Percentiles rank a stretch among this genome's conserved stretches.
Conservation (phyloP, 495 filamentous ascomycete species). For the Trypethelium eluteriae region DNA sequence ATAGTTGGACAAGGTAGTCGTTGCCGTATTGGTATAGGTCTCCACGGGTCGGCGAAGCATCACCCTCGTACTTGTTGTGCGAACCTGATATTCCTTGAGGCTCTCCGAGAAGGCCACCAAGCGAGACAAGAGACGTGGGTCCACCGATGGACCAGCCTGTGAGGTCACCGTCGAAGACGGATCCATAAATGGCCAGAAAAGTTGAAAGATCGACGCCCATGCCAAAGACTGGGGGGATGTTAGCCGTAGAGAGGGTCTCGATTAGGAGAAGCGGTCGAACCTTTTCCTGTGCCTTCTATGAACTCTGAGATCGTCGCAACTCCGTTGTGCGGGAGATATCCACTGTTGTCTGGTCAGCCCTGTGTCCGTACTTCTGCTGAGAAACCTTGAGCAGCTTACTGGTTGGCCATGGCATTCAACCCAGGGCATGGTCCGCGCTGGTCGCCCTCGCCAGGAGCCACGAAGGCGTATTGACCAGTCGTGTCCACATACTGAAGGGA, state of each 20-base stretch:
- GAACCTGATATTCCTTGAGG: constrained; percentile 44
- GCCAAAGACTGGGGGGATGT: constrained; percentile 37
- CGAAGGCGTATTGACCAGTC: constrained; percentile 4
- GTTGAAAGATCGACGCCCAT: constrained; percentile 45
- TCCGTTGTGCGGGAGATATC: constrained; percentile 47
- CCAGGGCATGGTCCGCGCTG: constrained; percentile 42
- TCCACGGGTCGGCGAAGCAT: constrained; percentile 47
- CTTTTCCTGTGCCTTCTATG: constrained; percentile 29
- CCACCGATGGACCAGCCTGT: constrained; percentile 29
- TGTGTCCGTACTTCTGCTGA: background rate
- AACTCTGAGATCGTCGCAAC: constrained; percentile 31
- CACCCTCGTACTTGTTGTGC: constrained; percentile 50
- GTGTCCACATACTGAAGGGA: background rate
- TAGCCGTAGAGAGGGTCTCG: constrained; percentile 26
- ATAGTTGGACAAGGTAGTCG: constrained; percentile 28
- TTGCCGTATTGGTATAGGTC: constrained; percentile 35
- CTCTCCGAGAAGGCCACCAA: constrained; percentile 28
- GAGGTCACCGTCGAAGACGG: constrained; percentile 43
- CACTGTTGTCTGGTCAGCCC: constrained; percentile 38
- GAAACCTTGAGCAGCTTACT: background rate
- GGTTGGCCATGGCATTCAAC: constrained; percentile 45
- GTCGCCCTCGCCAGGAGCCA: constrained; percentile 7
- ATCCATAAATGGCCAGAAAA: constrained; percentile 43
- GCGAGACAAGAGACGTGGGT: constrained; percentile 14
- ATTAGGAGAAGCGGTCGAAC: constrained; percentile 22